phyloP scores from a whole-genome alignment of 371 early-diverging fungal species.

The Apophysomyces ossiformis region DNA sequence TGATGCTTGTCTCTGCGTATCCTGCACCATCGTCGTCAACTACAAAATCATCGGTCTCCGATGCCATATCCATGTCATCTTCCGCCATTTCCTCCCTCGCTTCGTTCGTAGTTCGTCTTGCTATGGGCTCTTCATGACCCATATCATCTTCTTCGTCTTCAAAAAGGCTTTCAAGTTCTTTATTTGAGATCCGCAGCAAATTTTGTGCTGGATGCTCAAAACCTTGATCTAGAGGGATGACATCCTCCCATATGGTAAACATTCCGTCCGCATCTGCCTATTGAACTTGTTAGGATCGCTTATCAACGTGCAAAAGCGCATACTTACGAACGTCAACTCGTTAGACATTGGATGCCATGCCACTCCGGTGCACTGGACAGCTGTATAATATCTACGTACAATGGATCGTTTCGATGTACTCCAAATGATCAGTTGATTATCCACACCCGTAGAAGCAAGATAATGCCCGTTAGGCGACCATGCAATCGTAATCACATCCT shows the following conservation, averaged over 20 bases:
- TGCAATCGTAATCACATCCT: conserved; percentile 42
- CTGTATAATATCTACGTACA: conserved; percentile 28
- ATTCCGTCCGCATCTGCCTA: conserved; percentile 20
- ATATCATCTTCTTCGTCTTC: conserved; percentile 22
- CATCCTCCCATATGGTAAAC: conserved; percentile 19
- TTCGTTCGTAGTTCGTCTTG: background rate
- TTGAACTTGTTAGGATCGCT: background rate
- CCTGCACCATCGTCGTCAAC: conserved; percentile 87
- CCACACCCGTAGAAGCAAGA: conserved; percentile 47
- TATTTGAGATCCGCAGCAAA: background rate
- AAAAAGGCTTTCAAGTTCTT: conserved; percentile 19
- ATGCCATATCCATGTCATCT: conserved; percentile 27
- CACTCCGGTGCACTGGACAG: conserved; percentile 36
- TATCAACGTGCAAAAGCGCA: background rate
- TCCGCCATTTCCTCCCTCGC: conserved; percentile 9
- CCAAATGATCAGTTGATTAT: conserved; percentile 60
- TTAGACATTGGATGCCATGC: conserved; percentile 63
- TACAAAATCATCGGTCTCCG: conserved; percentile 30
- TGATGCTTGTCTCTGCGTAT: conserved; percentile 41
- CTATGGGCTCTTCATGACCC: conserved; percentile 12
- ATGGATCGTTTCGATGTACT: conserved; percentile 28
- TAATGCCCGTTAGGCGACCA: conserved; percentile 71
- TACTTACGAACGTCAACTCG: conserved; percentile 49
- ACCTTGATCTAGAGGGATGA: conserved; percentile 1
- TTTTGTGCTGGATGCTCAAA: conserved; percentile 6